Base-by-base conservation (phyloP, 2,329 filamentous ascomycete genomes). In the Fusarium domesticum region DNA sequence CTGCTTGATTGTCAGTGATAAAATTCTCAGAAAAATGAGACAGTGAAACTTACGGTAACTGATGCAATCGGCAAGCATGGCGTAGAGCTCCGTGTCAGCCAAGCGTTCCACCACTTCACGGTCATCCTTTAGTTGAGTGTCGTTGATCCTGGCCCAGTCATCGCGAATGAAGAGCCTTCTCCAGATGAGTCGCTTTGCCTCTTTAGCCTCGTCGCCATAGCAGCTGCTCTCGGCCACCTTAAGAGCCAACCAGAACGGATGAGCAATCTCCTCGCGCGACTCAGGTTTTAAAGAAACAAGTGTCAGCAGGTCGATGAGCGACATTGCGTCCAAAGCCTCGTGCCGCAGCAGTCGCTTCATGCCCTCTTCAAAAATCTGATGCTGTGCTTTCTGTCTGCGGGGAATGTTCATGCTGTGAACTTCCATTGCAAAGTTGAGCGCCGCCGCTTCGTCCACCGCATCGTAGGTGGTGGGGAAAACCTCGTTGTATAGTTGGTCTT, bases 111-210 rank as follows among this genome's bases (percentile, higher is more conserved):
- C 73, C 19, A 89, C 78, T 50, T 87, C 77, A 3, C 72, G 69
- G 59, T 95, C 90, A 44, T 82, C 81, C 62, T 87, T 85, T 47
- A 85, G 75, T 37, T 84, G 81, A 1, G 87, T 92, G 54, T 88
- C 82, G 61, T 93, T 92, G 61, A 95, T 78, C 46, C 72, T 74
- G 18, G 78, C 72, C 93, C 93, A 98, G 62, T 96, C 81, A 64
- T 96, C 91, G 38, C 84, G 81, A 54, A 92, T 77, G 59, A 87
- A 87, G 49, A 89, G 85, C 42, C 93, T 82, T 61, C 93, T 85
- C 93, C 93, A 98, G 50, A 97, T 87, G 31, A 82, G 70, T 14
- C 72, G 69, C 63, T 75, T 74, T 5, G 77, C 77, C 51, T 84
- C 76, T 51, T 77, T 75, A 35, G 78, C 74, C n/a, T 79, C 76